Evolutionary conservation across 129 eudicot species (phyloP).

Genomic region (Artemisia argyi): DNA sequence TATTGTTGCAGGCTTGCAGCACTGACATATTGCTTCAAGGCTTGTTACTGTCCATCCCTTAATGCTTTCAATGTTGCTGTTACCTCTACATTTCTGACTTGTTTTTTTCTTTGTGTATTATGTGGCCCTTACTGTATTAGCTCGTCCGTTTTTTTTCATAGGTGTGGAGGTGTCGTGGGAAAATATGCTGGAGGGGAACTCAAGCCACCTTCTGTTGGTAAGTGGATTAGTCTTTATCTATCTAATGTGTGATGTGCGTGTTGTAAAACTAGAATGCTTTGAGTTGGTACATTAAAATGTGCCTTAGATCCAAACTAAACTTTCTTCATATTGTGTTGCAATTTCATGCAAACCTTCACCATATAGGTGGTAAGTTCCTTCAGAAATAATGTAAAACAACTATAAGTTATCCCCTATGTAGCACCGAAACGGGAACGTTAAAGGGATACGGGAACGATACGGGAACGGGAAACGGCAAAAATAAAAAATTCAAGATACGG

Average conservation of each 20-base stretch:
- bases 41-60: slow-evolving; percentile 11
- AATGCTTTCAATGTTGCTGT: neutral
- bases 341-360: neutral
- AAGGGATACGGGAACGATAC: too few relatives aligned
- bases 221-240: slow-evolving; percentile 27
- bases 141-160: slow-evolving; percentile 6
- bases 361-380: neutral
- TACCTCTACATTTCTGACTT: slow-evolving; percentile 12
- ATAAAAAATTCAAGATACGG: too few relatives aligned
- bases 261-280: slow-evolving; percentile 12
- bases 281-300: slow-evolving; percentile 1
- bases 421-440: too few relatives aligned
- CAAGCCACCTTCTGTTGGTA: slow-evolving; percentile 87
- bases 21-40: slow-evolving; percentile 2
- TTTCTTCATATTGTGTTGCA: slow-evolving; percentile 2
- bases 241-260: slow-evolving; percentile 5
- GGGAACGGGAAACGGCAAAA: too few relatives aligned
- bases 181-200: slow-evolving; percentile 95
- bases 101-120: slow-evolving; percentile 5
- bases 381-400: slow-evolving; percentile 2
- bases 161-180: slow-evolving; percentile 99
- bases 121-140: too few relatives aligned
- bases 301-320: slow-evolving; percentile 1
- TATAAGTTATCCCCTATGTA: slow-evolving; percentile 3
- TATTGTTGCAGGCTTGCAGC: slow-evolving; percentile 1